Base-by-base conservation (phyloP, 2,329 filamentous ascomycete species). In the Calonectria fujianensis region DNA sequence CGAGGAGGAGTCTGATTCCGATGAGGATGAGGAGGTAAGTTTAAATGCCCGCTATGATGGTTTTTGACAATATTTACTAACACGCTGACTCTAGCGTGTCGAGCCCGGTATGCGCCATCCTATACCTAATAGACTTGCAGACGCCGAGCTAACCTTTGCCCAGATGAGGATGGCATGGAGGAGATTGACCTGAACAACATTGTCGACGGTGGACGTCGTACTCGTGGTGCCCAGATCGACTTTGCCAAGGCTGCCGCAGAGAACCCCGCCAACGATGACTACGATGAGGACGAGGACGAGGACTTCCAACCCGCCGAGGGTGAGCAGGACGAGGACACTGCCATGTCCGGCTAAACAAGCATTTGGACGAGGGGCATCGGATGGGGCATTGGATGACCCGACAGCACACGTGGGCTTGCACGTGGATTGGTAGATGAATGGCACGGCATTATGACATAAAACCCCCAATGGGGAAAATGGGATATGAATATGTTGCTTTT, bases 161-260 rank as follows among this genome's bases (percentile, higher is more conserved):
- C 94, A 80, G 94, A 95, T 69, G 94, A 94, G 57, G 95, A 96
- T 82, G 94, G 94, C 85, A 91, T 98, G 90, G 95, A 97, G 84
- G 96, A 96, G 87, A 98, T 99, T 85, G 95, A 98, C 84, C 89
- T 91, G 72, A 91, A 91, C 85, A 98, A 98, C 90, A 98, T 98
- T 85, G 93, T 98, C 83, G 85, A 88, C 74, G 91, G 90, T 78
- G 93, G 93, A 77, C 92, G 93, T 81, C 96, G 97, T 86, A 98
- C 96, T 77, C 96, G 96, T 83, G 96, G 96, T 83, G 95, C 95
- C 86, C 91, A 93, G 83, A 98, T 98, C 84, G 95, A 98, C 90
- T 98, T 95, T 87, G 94, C 94, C 82, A 96, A 98, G 89, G 96
- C 96, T 27, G 95, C 95, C 32, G 90, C 94, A 86, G 93, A 98